phyloP scores from a whole-genome alignment of 306 rosid species.

The Canavalia ensiformis region DNA sequence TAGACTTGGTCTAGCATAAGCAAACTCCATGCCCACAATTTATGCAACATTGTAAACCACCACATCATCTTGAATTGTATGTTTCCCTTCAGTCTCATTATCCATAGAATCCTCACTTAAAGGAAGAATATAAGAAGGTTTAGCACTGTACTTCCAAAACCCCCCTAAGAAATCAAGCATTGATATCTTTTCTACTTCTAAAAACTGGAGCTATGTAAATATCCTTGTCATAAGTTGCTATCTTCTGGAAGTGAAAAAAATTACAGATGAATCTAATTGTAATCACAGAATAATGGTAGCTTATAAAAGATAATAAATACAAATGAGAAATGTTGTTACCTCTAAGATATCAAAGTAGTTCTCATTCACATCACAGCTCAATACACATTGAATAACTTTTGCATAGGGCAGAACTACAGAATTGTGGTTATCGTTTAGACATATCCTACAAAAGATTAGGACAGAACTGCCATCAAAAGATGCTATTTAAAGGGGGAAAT shows the following conservation, averaged over 20 bases:
- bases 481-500: conserved; percentile 1
- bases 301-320: conserved; percentile 33
- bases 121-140: conserved; percentile 78
- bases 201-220: conserved; percentile 90
- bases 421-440: conserved; percentile 91
- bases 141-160: conserved; percentile 95
- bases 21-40: too few relatives aligned
- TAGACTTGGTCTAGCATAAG: too few relatives aligned
- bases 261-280: conserved; percentile 43
- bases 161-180: conserved; percentile 89
- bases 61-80: conserved; percentile 93
- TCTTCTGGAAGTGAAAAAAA: conserved; percentile 61
- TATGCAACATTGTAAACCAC: conserved; percentile 46
- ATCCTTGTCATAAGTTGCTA: conserved; percentile 62
- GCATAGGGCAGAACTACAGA: conserved; percentile 84
- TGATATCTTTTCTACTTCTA: conserved; percentile 81
- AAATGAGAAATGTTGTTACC: conserved; percentile 54
- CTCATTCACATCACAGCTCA: conserved; percentile 84
- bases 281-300: conserved; percentile 25
- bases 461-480: conserved; percentile 18
- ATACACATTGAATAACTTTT: conserved; percentile 73
- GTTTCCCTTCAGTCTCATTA: conserved; percentile 70
- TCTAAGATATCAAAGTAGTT: conserved; percentile 73
- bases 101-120: conserved; percentile 62
- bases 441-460: conserved; percentile 65